These are phyloP conservation scores for Omphalotus guepiniiformis DNA, from an alignment of 768 basidiomycete species.

Conservation along the genomic window DNA sequence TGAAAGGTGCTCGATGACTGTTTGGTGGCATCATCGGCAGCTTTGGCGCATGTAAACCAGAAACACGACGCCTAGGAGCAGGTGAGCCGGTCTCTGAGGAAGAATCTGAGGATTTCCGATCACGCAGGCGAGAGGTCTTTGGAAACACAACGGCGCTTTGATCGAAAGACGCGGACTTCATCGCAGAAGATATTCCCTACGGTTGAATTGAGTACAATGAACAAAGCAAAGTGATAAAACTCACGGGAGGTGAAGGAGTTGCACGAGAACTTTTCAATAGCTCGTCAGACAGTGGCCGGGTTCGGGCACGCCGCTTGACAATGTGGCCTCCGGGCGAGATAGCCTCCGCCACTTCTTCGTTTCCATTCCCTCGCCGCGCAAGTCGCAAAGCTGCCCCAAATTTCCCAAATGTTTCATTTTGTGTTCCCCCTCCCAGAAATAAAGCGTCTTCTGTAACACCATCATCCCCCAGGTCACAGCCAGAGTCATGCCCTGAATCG, in stretches of 20 bases:
- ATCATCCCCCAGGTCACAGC: constrained; percentile 43
- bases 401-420: constrained; percentile 19
- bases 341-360: constrained; percentile 60
- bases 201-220: background rate
- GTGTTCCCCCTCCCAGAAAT: constrained; percentile 25
- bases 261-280: constrained; percentile 47
- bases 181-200: background rate
- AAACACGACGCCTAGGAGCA: constrained; percentile 48
- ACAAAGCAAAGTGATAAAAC: constrained; percentile 12
- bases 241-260: constrained; percentile 42
- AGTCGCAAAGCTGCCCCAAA: constrained; percentile 13
- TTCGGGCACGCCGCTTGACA: constrained; percentile 68
- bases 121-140: constrained; percentile 31
- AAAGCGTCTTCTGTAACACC: constrained; percentile 25
- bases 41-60: constrained; percentile 28
- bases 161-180: constrained; percentile 17
- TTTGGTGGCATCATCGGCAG: constrained; percentile 17
- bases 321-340: constrained; percentile 77
- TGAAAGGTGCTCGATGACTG: constrained; percentile 32
- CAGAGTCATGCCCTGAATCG: constrained; percentile 45
- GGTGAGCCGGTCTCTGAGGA: constrained; percentile 52
- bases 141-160: constrained; percentile 37
- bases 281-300: constrained; percentile 67
- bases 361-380: constrained; percentile 28
- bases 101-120: constrained; percentile 33